Conservation (phyloP, 2,329 filamentous ascomycete species). For the Daldinia eschscholtzii region DNA sequence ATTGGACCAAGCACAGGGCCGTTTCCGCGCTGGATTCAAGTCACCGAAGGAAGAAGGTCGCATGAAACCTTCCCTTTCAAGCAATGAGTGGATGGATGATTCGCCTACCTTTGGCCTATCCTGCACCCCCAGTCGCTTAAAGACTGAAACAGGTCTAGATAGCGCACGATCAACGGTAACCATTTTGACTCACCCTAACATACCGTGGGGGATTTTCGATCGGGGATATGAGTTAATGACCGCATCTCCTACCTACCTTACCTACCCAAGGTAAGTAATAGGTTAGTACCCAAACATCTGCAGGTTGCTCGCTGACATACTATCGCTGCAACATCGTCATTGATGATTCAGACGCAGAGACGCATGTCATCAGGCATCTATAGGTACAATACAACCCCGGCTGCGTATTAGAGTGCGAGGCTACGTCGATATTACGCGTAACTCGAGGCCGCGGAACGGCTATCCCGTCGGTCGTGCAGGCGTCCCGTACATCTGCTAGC, state of each 20-base stretch:
- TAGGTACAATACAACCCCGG: conserved; percentile 27
- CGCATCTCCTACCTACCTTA: conserved; percentile 8
- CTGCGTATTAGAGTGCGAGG: conserved; percentile 27
- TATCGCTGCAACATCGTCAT: conserved; percentile 29
- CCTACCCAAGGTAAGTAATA: not conserved
- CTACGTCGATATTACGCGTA: conserved; percentile 36
- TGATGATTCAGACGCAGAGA: conserved; percentile 38
- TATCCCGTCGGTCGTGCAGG: conserved; percentile 34
- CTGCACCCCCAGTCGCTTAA: conserved; percentile 43
- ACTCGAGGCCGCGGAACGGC: conserved; percentile 32
- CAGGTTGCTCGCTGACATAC: conserved; percentile 34
- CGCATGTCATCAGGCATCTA: conserved; percentile 37
- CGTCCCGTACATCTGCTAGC: conserved; percentile 33
- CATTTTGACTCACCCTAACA: conserved; percentile 40
- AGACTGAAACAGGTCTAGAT: conserved; percentile 50
- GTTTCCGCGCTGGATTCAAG: conserved; percentile 39
- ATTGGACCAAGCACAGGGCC: conserved; percentile 40
- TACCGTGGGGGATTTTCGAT: conserved; percentile 30
- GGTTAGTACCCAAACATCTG: conserved; percentile 21
- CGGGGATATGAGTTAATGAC: conserved; percentile 20
- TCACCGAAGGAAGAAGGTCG: conserved; percentile 39
- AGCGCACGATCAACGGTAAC: conserved; percentile 43
- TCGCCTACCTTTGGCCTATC: conserved; percentile 42
- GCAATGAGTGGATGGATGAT: conserved; percentile 31
- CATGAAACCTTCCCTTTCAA: conserved; percentile 49